These are phyloP conservation scores for Lagerstroemia speciosa DNA, from an alignment of 345 rosid genomes.

Conservation along the genomic window DNA sequence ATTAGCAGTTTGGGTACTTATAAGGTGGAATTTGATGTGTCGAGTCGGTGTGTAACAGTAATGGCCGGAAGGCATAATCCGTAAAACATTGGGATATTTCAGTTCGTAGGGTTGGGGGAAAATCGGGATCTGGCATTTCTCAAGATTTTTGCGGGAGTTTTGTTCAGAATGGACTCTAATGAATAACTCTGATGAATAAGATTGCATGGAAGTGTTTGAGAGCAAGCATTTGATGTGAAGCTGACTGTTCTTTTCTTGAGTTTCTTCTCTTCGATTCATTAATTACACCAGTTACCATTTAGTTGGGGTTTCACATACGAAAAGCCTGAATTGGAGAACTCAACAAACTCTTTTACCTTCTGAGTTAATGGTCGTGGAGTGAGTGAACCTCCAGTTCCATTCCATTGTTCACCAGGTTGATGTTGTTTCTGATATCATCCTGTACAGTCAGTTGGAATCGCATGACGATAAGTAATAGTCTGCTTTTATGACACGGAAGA, in stretches of 20 bases:
- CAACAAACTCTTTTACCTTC: not conserved
- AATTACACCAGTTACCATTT: not conserved
- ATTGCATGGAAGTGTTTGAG: not conserved
- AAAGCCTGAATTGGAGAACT: not conserved
- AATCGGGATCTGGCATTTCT: too few species aligned
- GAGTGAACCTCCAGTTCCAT: not conserved
- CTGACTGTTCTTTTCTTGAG: not conserved
- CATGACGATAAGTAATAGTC: not conserved
- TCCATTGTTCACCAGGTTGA: not conserved
- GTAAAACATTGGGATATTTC: too few species aligned
- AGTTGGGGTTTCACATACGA: not conserved
- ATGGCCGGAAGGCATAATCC: not conserved
- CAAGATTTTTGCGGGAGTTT: too few species aligned
- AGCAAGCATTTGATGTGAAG: not conserved
- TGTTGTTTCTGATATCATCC: not conserved
- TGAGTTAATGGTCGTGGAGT: not conserved
- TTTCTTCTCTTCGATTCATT: not conserved
- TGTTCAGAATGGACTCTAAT: too few species aligned
- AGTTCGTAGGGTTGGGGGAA: too few species aligned
- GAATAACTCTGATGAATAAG: too few species aligned
- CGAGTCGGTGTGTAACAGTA: not conserved
- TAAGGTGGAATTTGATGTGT: not conserved
- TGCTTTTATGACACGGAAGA: not conserved
- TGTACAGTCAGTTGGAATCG: not conserved
- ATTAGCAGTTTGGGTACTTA: not conserved